Evolutionary conservation across 139 green algal genomes (phyloP).

Genomic region (Chlamydomonas sp.): DNA sequence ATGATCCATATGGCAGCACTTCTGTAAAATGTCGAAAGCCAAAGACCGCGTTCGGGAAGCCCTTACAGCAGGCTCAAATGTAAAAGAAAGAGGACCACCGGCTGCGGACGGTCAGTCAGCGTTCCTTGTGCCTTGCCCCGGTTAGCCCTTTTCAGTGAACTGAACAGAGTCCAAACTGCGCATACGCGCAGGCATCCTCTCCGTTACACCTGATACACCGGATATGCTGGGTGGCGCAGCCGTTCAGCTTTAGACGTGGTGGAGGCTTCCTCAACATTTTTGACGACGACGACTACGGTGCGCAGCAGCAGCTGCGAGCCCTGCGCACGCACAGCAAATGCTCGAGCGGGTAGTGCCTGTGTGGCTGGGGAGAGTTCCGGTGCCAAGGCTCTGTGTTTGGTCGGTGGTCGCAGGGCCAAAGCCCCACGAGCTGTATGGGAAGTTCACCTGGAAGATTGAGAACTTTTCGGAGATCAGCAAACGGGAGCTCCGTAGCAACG

Average conservation of each 20-base stretch:
- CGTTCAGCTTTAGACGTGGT: conserved; percentile 72
- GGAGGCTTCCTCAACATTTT: conserved; percentile 74
- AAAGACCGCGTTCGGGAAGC: conserved; percentile 63
- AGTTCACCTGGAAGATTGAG: conserved; percentile 98
- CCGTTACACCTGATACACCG: conserved; percentile 80
- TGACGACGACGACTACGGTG: conserved; percentile 80
- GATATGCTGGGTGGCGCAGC: conserved; percentile 76
- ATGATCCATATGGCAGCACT: too few relatives aligned
- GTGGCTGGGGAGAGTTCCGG: background rate
- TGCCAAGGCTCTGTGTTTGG: background rate
- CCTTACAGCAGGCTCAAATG: conserved; percentile 57
- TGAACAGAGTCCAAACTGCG: too few relatives aligned
- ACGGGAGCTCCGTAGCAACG: conserved; percentile 90
- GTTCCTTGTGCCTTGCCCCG: background rate
- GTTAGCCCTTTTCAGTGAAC: background rate
- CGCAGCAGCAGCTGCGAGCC: background rate
- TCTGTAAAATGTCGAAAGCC: conserved; percentile 1
- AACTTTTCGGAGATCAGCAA: conserved; percentile 96
- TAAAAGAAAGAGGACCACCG: conserved; percentile 77
- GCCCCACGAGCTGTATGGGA: conserved; percentile 91
- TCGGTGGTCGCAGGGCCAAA: conserved; percentile 54
- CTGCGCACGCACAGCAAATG: background rate
- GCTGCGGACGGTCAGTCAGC: conserved; percentile 72
- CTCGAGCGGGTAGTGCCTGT: background rate
- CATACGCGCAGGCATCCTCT: conserved; percentile 55